Evolutionary conservation across 2,329 filamentous ascomycete genomes (phyloP), one percentile per base, ranked within the genome.

Genomic region (Colletotrichum caudatum): DNA sequence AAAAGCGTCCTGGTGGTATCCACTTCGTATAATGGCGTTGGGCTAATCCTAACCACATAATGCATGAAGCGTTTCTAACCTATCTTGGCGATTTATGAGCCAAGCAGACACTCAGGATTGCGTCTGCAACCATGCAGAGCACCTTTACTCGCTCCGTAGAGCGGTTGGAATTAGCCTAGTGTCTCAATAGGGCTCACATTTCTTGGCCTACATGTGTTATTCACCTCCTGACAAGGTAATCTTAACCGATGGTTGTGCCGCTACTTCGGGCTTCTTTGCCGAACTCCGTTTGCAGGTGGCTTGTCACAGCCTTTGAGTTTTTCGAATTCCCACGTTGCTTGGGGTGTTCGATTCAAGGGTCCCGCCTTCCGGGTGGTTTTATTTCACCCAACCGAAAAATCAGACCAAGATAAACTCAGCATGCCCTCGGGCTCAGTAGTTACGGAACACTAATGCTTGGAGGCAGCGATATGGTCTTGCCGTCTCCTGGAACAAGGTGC

Each of bases 401-500:
- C 64, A 53, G 69, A 69, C 35, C 39, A 41, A 44, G 64, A 26
- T 2, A 18, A 68, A 63, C 44, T 33, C 20, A 33, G 12, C 39
- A 54, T 20, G 46, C 53, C 39, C 53, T 54, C 53, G 23, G 46
- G 59, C 46, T 14, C n/a, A 35, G 57, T 44, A 23, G 59, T 46
- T 33, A 56, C 41, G 16, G 14, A 20, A 37, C n/a, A 12, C 26
- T 33, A 26, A 8, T 39, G 46, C 37, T 29, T 35, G 46, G 46
- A 35, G 26, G 62, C 12, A 18, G 29, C 7, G 11, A 33, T 20
- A 26, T 7, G 7, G 11, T 33, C 50, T 39, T 51, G 37, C 53
- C 35, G 29, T n/a, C 59, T 69, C 56, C 59, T 50, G 44, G 65
- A 69, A 69, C 26, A 64, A 35, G 51, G 65, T 64, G 56, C 23